These are phyloP conservation scores for Pezicula rhizophila DNA, from an alignment of 2,329 filamentous ascomycete species.

Conservation along the genomic window DNA sequence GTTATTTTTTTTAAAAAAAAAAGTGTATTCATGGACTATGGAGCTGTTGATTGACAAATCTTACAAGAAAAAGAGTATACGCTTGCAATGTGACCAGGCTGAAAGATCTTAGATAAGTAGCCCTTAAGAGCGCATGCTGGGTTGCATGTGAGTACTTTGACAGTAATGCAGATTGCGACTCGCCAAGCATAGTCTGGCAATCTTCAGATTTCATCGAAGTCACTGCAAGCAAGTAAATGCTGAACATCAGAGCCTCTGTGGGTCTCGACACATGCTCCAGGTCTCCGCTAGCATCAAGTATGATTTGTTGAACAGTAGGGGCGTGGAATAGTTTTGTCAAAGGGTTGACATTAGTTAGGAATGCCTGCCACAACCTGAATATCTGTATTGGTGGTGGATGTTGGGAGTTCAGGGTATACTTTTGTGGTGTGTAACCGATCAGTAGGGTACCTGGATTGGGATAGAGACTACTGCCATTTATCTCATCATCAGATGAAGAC, in stretches of 20 bases:
- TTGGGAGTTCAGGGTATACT: constrained; percentile 37
- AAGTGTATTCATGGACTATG: no score
- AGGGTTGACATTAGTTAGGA: constrained; percentile 64
- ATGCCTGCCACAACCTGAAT: constrained; percentile 63
- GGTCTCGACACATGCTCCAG: constrained; percentile 36
- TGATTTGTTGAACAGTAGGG: constrained; percentile 55
- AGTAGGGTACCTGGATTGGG: constrained; percentile 33
- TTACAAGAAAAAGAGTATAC: no score
- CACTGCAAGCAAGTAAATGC: constrained; percentile 54
- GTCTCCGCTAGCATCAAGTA: constrained; percentile 56
- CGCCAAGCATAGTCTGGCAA: constrained; percentile 44
- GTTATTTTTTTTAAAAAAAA: no score
- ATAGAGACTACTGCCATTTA: constrained; percentile 17
- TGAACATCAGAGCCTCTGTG: constrained; percentile 64
- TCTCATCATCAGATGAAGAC: no score
- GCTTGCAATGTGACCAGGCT: no score
- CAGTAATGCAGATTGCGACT: constrained; percentile 46
- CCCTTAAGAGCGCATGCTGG: constrained; percentile 45
- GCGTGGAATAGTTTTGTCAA: constrained; percentile 63
- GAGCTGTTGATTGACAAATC: no score
- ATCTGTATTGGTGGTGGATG: constrained; percentile 56
- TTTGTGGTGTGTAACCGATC: constrained; percentile 33
- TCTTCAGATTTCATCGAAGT: constrained; percentile 52
- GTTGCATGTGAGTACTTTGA: constrained; percentile 49
- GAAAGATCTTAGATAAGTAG: no score